Evolutionary conservation across 352 stramenopile genomes (phyloP), one percentile per base, ranked within the genome.

Genomic region (Globisporangium orthogonon): DNA sequence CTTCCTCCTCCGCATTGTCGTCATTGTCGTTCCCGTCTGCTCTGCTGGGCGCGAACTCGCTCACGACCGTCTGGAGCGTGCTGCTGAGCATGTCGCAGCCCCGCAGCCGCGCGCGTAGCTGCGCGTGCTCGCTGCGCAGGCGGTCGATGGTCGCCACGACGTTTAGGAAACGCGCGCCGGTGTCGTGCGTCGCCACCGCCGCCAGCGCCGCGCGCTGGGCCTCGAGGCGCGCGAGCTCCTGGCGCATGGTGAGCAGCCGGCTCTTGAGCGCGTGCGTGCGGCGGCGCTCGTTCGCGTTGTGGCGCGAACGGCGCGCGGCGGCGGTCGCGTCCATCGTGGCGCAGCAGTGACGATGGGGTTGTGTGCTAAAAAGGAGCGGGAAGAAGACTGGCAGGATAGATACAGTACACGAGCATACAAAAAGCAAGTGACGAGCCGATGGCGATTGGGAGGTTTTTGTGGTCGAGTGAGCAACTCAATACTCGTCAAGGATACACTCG

Each of bases 241-340:
- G 68, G 31, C 75, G 69, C 66, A 82, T 82, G 35, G 58, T 47
- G 45, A 74, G 11, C 35, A 82, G 73, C 18, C 72, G 74, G 44
- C 66, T 74, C 67, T 76, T 81, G 33, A 82, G 59, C 44, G 74
- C 74, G 40, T 82, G 79, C 17, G 71, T 84, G 56, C 79, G 79
- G 33, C 66, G 62, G 11, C 79, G 69, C 51, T 89, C 79, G 44
- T 83, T 87, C 28, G 70, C 69, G 47, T 89, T 89, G 62, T 84
- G 79, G 5, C 74, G 66, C 56, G 70, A 67, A 30, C 73, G 69
- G 0, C 79, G 74, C 54, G 83, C 65, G 37, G 73, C 71, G 7
- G n/a, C 37, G 49, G 47, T 13, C 6, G 28, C 23, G n/a, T 28
- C 17, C 43, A 48, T 29, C 15, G 0, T 47, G 40, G 41, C 41